These are phyloP conservation scores for Phytophthora constricta DNA, from an alignment of 352 stramenopile species.

Conservation along the genomic window DNA sequence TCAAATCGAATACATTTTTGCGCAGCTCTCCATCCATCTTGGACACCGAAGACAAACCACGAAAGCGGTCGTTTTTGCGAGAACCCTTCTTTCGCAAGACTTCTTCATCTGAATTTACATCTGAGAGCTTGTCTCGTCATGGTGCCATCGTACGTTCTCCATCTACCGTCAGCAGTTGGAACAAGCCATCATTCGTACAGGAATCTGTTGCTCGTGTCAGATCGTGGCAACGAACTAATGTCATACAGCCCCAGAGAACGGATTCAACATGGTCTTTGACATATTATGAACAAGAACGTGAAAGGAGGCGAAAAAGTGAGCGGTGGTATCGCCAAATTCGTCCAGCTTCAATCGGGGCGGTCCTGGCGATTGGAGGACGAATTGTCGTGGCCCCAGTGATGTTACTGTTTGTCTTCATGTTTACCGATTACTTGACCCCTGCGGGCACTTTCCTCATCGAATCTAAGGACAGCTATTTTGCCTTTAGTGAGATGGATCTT, in stretches of 20 bases:
- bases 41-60: neutral
- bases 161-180: neutral
- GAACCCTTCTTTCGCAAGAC: neutral
- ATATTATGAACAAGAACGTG: constrained; percentile 30
- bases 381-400: constrained; percentile 30
- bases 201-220: constrained; percentile 17
- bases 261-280: constrained; percentile 24
- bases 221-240: constrained; percentile 6
- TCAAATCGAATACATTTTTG: too few species aligned
- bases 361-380: constrained; percentile 25
- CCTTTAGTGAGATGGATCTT: constrained; percentile 30
- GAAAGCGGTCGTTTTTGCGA: neutral
- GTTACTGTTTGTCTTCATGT: constrained; percentile 22
- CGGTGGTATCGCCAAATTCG: constrained; percentile 30
- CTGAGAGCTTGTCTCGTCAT: neutral
- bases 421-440: constrained; percentile 30
- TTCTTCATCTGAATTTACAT: neutral
- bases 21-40: constrained; percentile 6
- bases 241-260: constrained; percentile 17
- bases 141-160: neutral
- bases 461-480: constrained; percentile 36
- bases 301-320: constrained; percentile 5
- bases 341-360: constrained; percentile 31
- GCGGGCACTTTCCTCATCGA: constrained; percentile 33
- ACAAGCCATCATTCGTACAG: constrained; percentile 2